Base-by-base conservation (phyloP, 2,329 filamentous ascomycete genomes). In the Ascosphaera apis region DNA sequence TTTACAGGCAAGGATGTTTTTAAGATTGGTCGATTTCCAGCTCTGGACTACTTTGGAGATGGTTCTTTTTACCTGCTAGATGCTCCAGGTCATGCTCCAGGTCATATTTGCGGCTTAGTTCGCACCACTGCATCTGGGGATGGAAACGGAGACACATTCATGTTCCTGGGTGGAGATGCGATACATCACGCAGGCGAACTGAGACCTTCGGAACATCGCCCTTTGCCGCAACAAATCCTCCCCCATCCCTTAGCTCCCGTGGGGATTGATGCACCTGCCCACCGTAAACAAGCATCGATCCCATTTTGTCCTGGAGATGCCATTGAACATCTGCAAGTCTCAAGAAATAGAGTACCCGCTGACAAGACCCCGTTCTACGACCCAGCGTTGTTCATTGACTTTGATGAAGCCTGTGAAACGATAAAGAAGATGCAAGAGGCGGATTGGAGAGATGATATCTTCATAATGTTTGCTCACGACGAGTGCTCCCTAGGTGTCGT, bases 381-480 rank as follows among this genome's bases (percentile, higher is more conserved):
- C 36, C 44, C 47, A 21, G 44, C 47, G 21, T 36, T 43, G 9
- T 42, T 44, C 12, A 48, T 45, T 15, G 39, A 39, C 31, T 18
- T 35, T 15, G 31, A 36, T 23, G 15, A 34, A 4, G 38, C 35
- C 9, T 13, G 21, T 18, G 30, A 27, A 5, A 43, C 37, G 3
- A 36, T 43, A 15, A 43, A 41, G 15, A 44, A 46, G 28, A 28
- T 49, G 15, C 42, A 50, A 32, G 47, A 48, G 27, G 42, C 44
- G 3, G 49, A 52, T 28, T 44, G 45, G 4, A 40, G 42, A 11
- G 43, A 45, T 13, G 45, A 47, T 36, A 37, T 53, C 7, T 48
- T 53, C 36, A 47, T 53, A 15, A 41, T 52, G 17, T 44, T 49
- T 33, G 48, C 49, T 4, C 51, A 54, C 33, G 50, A 52, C 41